These are phyloP conservation scores for Diaporthe eres DNA, from an alignment of 2,329 filamentous ascomycete genomes.

Conservation along the genomic window DNA sequence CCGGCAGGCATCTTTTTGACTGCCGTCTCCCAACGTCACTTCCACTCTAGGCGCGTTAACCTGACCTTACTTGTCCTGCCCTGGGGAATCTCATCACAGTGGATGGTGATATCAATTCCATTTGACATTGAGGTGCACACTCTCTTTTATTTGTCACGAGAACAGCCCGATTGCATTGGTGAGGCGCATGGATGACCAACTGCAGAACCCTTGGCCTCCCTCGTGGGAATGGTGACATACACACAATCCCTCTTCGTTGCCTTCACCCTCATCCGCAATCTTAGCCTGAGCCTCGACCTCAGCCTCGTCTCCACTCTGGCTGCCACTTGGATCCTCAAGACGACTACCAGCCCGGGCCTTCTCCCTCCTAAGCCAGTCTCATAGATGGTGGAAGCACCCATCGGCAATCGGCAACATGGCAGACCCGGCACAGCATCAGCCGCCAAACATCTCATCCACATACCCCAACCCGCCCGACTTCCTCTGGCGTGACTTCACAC, in stretches of 20 bases:
- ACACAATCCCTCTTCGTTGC: background rate
- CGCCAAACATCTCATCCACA: constrained; percentile 62
- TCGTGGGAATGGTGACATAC: constrained; percentile 35
- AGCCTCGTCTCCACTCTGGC: background rate
- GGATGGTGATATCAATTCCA: background rate
- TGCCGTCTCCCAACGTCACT: constrained; percentile 3
- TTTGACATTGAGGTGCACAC: background rate
- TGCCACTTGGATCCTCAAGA: background rate
- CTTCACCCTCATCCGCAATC: background rate
- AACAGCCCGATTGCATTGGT: background rate
- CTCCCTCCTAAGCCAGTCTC: background rate
- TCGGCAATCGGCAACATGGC: constrained; percentile 64
- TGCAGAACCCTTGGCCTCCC: constrained; percentile 32
- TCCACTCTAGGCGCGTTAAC: background rate
- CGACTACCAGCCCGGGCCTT: background rate
- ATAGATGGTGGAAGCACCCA: background rate
- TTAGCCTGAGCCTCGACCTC: background rate
- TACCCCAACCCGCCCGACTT: constrained; percentile 92
- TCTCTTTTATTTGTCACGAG: background rate
- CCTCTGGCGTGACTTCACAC: constrained; percentile 85
- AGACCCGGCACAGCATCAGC: constrained; percentile 63
- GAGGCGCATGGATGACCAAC: constrained; percentile 37
- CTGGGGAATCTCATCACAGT: background rate
- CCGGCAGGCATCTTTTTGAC: constrained; percentile 9
- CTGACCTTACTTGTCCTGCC: background rate